phyloP scores from a whole-genome alignment of 768 basidiomycete species.

The Hebeloma cylindrosporum region DNA sequence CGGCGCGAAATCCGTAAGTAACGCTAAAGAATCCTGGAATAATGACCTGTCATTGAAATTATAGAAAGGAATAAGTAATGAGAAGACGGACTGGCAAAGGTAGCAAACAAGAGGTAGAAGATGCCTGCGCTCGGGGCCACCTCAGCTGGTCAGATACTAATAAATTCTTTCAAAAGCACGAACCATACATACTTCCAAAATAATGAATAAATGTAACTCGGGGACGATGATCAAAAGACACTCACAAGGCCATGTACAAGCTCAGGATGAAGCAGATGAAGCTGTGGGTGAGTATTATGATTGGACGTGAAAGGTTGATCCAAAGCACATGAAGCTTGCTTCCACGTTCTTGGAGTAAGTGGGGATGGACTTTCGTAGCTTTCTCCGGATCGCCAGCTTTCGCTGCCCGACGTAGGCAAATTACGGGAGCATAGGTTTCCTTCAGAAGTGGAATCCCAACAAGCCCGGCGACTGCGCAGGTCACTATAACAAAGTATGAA shows the following conservation, averaged over 20 bases:
- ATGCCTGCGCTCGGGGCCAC: no score
- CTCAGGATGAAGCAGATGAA: slow-evolving; percentile 72
- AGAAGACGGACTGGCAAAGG: slow-evolving; percentile 54
- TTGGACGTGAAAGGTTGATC: slow-evolving; percentile 60
- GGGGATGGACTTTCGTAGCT: slow-evolving; percentile 29
- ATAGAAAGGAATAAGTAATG: neutral
- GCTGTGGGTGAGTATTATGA: slow-evolving; percentile 56
- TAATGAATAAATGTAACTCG: slow-evolving; percentile 1
- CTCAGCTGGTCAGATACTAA: no score
- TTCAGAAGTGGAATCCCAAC: slow-evolving; percentile 60
- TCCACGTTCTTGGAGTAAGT: slow-evolving; percentile 28
- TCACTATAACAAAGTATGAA: slow-evolving; percentile 25
- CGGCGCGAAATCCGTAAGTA: slow-evolving; percentile 52
- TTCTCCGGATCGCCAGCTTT: slow-evolving; percentile 47
- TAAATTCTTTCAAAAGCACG: no score
- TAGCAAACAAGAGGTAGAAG: slow-evolving; percentile 72
- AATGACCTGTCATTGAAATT: neutral
- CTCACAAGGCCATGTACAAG: slow-evolving; percentile 69
- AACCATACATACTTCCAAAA: slow-evolving; percentile 64
- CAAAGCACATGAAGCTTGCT: slow-evolving; percentile 46
- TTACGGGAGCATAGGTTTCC: slow-evolving; percentile 77
- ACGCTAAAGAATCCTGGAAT: slow-evolving; percentile 43
- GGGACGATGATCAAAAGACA: slow-evolving; percentile 13
- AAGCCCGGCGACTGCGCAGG: slow-evolving; percentile 42
- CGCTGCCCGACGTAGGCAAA: slow-evolving; percentile 48